Conservation (phyloP, 306 rosid species). For the Acacia confusa region DNA sequence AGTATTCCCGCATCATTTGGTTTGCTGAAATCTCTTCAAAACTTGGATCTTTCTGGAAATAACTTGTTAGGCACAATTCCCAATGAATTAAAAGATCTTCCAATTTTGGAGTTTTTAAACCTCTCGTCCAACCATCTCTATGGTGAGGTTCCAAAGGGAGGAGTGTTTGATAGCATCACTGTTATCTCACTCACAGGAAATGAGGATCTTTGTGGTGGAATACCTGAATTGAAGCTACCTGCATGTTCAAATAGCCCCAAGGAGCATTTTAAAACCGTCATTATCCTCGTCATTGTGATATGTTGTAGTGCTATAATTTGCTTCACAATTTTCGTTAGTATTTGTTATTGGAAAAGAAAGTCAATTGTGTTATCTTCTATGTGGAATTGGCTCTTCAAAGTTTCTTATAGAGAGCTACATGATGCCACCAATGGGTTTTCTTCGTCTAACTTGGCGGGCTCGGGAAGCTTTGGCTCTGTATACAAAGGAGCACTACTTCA, state of each 20-base stretch:
- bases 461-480: too few relatives aligned
- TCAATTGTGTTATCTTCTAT: too few relatives aligned
- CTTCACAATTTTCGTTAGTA: too few relatives aligned
- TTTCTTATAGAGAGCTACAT: too few relatives aligned
- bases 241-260: constrained; percentile 27
- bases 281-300: constrained; percentile 5
- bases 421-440: too few relatives aligned
- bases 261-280: neutral
- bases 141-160: constrained; percentile 42
- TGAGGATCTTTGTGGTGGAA: constrained; percentile 41
- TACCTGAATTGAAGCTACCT: constrained; percentile 27
- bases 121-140: constrained; percentile 42
- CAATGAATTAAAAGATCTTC: constrained; percentile 10
- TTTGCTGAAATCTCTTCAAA: constrained; percentile 15
- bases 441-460: too few relatives aligned
- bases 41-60: constrained; percentile 36
- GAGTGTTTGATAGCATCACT: constrained; percentile 31
- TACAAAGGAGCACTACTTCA: too few relatives aligned
- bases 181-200: constrained; percentile 26
- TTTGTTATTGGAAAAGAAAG: too few relatives aligned
- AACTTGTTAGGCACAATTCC: constrained; percentile 35
- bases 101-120: neutral
- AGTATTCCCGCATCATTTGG: constrained; percentile 17
- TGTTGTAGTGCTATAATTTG: neutral
- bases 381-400: too few relatives aligned